Evolutionary conservation across 2,329 filamentous ascomycete genomes (phyloP).

Genomic region (Tolypocladium inflatum): DNA sequence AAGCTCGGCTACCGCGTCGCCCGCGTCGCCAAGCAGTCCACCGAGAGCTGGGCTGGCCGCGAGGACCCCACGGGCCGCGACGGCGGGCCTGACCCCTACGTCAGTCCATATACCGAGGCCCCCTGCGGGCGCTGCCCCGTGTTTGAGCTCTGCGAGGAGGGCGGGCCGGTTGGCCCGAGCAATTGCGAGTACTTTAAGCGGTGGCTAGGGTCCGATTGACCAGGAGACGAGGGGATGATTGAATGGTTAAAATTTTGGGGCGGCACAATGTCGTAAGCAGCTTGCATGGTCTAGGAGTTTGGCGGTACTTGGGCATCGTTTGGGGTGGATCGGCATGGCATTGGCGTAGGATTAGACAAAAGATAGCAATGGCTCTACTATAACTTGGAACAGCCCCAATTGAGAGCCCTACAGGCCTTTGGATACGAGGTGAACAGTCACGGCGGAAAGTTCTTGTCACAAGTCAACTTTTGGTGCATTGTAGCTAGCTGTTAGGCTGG

Average conservation of each 20-base stretch:
- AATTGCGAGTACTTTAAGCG: conserved; percentile 87
- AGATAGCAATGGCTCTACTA: neutral
- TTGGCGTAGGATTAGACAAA: neutral
- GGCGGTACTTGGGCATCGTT: neutral
- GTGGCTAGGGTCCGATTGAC: conserved; percentile 57
- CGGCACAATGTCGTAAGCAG: neutral
- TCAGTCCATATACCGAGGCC: conserved; percentile 75
- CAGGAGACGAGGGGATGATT: neutral
- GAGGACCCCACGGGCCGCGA: conserved; percentile 25
- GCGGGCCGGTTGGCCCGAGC: conserved; percentile 78
- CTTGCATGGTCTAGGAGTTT: conserved; percentile 12
- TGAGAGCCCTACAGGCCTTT: neutral
- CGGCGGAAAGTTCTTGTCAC: neutral
- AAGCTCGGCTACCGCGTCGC: conserved; percentile 44
- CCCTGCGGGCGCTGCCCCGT: conserved; percentile 91
- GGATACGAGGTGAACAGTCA: neutral
- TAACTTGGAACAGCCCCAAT: neutral
- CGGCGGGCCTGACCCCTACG: conserved; percentile 31
- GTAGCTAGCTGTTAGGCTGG: neutral
- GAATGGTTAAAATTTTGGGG: neutral
- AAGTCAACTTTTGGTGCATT: neutral
- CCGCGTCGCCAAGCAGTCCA: conserved; percentile 36
- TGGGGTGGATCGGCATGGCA: neutral
- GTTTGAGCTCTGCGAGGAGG: conserved; percentile 84
- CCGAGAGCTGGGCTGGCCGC: conserved; percentile 28